phyloP scores from a whole-genome alignment of 2,329 filamentous ascomycete species.

The Chaetomiaceae sp. region DNA sequence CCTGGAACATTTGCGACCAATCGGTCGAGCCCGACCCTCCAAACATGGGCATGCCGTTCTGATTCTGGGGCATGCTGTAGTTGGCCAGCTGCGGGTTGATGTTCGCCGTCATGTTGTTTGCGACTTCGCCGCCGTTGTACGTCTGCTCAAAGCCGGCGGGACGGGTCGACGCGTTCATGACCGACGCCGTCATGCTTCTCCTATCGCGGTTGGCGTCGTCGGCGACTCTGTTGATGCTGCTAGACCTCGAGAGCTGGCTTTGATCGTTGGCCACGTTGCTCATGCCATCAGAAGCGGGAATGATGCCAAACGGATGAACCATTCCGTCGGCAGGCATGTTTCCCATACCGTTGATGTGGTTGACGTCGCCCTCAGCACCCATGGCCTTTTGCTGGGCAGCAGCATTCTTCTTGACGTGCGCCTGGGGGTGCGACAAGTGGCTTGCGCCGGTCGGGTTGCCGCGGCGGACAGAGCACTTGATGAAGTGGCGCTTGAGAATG shows the following conservation, averaged over 20 bases:
- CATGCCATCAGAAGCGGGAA: conserved; percentile 52
- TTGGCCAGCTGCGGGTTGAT: conserved; percentile 58
- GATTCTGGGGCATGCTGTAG: conserved; percentile 59
- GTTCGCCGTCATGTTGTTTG: conserved; percentile 57
- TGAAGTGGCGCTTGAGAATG: conserved; percentile 97
- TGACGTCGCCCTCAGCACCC: conserved; percentile 51
- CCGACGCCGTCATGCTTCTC: conserved; percentile 51
- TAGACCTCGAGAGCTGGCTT: conserved; percentile 57
- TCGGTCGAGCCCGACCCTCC: conserved; percentile 59
- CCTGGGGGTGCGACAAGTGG: conserved; percentile 88
- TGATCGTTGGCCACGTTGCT: conserved; percentile 57
- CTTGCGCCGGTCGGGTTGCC: conserved; percentile 94
- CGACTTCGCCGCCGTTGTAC: conserved; percentile 54
- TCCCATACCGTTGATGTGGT: conserved; percentile 58
- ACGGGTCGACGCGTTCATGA: conserved; percentile 45
- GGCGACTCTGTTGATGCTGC: conserved; percentile 52
- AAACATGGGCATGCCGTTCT: conserved; percentile 63
- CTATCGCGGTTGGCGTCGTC: conserved; percentile 55
- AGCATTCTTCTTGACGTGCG: conserved; percentile 76
- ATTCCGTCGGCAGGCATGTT: conserved; percentile 55
- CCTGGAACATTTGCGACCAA: conserved; percentile 75
- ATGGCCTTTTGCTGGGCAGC: conserved; percentile 52
- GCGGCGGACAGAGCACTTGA: conserved; percentile 95
- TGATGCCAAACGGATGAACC: conserved; percentile 43
- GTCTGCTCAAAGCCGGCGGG: conserved; percentile 45